Evolutionary conservation across 306 rosid species (phyloP).

Genomic region (Quercus mongolica): DNA sequence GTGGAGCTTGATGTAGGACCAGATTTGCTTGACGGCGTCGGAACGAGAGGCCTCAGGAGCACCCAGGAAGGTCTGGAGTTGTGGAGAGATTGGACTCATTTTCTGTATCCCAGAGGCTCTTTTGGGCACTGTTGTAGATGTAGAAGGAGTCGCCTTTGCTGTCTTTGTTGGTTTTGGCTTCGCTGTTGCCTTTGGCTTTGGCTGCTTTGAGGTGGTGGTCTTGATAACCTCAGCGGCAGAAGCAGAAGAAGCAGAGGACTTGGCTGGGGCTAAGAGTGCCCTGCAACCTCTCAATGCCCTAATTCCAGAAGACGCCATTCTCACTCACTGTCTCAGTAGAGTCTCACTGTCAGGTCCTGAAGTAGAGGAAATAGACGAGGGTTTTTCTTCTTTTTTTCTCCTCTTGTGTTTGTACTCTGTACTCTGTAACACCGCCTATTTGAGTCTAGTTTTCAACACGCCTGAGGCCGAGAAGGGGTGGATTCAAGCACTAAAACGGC

Average conservation of each 20-base stretch:
- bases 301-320: not conserved
- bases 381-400: too few relatives aligned
- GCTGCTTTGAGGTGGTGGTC: slow-evolving; percentile 1
- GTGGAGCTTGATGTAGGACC: slow-evolving; percentile 47
- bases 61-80: slow-evolving; percentile 35
- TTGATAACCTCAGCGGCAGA: not conserved
- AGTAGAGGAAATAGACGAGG: too few relatives aligned
- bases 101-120: slow-evolving; percentile 28
- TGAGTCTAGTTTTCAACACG: too few relatives aligned
- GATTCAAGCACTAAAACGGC: too few relatives aligned
- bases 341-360: too few relatives aligned
- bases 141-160: not conserved
- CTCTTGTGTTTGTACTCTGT: too few relatives aligned
- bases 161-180: not conserved
- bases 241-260: slow-evolving; percentile 16
- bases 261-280: slow-evolving; percentile 26
- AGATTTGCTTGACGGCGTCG: slow-evolving; percentile 43
- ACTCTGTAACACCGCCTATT: too few relatives aligned
- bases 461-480: too few relatives aligned
- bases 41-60: slow-evolving; percentile 35
- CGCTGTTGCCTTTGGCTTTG: slow-evolving; percentile 14
- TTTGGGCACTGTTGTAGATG: not conserved
- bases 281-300: slow-evolving; percentile 35
- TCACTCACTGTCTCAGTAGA: not conserved
- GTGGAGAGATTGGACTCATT: slow-evolving; percentile 28